Conservation (phyloP, 2,329 filamentous ascomycete genomes). For the Neopestalotiopsis sp. region DNA sequence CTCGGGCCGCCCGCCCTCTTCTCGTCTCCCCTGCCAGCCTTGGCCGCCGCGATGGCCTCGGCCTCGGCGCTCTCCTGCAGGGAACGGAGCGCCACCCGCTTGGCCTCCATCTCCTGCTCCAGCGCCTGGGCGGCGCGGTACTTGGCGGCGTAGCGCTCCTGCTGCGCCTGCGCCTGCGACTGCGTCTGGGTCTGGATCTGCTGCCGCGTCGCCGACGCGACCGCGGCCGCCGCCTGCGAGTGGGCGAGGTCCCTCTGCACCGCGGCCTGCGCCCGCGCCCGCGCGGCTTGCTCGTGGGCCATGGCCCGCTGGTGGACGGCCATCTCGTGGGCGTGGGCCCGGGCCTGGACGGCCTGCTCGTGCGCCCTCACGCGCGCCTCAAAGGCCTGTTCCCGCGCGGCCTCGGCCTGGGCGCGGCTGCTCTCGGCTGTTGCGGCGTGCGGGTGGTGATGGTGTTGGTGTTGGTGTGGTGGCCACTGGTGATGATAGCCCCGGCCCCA, state of each 20-base stretch:
- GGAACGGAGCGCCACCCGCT: neutral
- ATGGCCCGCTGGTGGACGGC: neutral
- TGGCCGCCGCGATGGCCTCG: slow-evolving; percentile 20
- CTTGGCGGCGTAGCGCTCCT: slow-evolving; percentile 30
- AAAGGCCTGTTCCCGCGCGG: neutral
- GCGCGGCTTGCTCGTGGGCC: neutral
- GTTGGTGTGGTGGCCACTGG: neutral
- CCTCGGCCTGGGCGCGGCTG: neutral
- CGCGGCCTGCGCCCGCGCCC: neutral
- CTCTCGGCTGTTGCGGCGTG: slow-evolving; percentile 5
- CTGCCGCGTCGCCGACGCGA: too few species aligned
- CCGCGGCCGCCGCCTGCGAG: neutral
- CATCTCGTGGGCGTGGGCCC: neutral
- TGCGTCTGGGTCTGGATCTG: neutral
- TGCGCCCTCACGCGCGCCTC: neutral
- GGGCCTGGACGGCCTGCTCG: slow-evolving; percentile 6
- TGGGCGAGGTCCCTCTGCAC: neutral
- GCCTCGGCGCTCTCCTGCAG: slow-evolving; percentile 19
- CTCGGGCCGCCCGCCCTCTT: slow-evolving; percentile 1
- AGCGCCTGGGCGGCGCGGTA: slow-evolving; percentile 41
- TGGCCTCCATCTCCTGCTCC: slow-evolving; percentile 42
- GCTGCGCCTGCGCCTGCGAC: neutral
- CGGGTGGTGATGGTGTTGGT: neutral
- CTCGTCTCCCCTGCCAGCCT: slow-evolving; percentile 16
- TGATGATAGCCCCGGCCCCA: neutral